Evolutionary conservation across 2,329 filamentous ascomycete genomes (phyloP).

Genomic region (Didymella glomerata): DNA sequence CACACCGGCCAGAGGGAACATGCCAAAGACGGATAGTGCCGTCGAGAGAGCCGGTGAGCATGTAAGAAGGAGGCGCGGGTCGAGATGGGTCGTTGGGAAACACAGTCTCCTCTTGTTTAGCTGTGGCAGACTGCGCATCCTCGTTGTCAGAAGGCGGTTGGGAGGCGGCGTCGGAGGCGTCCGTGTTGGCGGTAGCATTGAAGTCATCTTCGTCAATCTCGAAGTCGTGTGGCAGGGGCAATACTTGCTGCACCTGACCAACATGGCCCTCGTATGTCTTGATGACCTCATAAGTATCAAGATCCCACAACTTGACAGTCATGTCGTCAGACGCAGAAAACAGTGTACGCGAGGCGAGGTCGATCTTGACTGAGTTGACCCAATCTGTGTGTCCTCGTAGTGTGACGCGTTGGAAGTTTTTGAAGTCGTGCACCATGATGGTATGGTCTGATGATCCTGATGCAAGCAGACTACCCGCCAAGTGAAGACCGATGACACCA

Average conservation of each 20-base stretch:
- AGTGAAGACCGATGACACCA: conserved; percentile 87
- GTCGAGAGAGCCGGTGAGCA: conserved; percentile 91
- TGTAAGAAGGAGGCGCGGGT: conserved; percentile 83
- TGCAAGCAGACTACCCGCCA: conserved; percentile 82
- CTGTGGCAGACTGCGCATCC: conserved; percentile 16
- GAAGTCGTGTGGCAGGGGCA: conserved; percentile 85
- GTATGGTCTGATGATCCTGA: conserved; percentile 90
- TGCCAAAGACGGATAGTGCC: conserved; percentile 94
- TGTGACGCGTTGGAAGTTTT: conserved; percentile 79
- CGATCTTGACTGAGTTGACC: conserved; percentile 95
- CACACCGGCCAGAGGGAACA: conserved; percentile 78
- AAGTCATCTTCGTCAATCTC: conserved; percentile 79
- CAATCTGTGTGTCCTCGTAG: conserved; percentile 89
- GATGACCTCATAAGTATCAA: conserved; percentile 83
- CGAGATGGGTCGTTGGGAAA: conserved; percentile 71
- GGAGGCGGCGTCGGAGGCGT: conserved; percentile 53
- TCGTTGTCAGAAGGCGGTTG: conserved; percentile 38
- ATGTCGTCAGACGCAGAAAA: conserved; percentile 95
- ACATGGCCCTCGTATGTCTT: conserved; percentile 85
- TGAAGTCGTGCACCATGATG: conserved; percentile 92
- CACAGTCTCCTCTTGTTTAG: conserved; percentile 48
- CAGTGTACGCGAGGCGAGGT: conserved; percentile 81
- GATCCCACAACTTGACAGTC: conserved; percentile 89
- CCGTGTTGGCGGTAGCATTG: conserved; percentile 64
- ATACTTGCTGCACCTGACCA: conserved; percentile 91